Evolutionary conservation across 768 basidiomycete species (phyloP).

Genomic region (Asterophora parasitica): DNA sequence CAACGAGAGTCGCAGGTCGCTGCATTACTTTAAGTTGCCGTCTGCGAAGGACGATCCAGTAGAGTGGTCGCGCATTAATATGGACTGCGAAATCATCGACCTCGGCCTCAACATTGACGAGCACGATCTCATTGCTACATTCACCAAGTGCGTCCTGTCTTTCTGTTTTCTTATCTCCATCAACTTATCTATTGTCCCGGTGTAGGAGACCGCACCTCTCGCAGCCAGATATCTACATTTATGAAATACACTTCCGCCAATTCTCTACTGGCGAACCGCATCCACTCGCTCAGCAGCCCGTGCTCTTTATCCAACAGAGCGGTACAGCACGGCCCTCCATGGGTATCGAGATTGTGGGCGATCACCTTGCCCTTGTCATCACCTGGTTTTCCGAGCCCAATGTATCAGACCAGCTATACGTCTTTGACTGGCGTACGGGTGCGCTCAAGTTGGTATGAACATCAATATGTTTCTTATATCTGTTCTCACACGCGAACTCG

Average conservation of each 20-base stretch:
- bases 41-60: conserved; percentile 19
- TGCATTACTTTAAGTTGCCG: conserved; percentile 33
- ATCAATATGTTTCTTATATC: too few species aligned
- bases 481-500: background rate
- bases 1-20: conserved; percentile 17
- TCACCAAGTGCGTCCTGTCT: conserved; percentile 33
- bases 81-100: conserved; percentile 32
- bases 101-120: conserved; percentile 39
- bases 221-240: too few species aligned
- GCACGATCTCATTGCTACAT: conserved; percentile 39
- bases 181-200: too few species aligned
- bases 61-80: conserved; percentile 25
- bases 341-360: conserved; percentile 42
- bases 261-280: conserved; percentile 34
- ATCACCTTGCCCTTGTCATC: conserved; percentile 36
- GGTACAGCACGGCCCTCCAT: conserved; percentile 26
- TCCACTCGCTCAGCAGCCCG: conserved; percentile 26
- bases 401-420: conserved; percentile 28
- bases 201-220: background rate
- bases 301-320: conserved; percentile 25
- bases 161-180: background rate
- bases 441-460: conserved; percentile 29
- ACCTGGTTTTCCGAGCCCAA: conserved; percentile 18
- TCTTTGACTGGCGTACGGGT: conserved; percentile 42
- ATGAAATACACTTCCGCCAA: conserved; percentile 9